These are phyloP conservation scores for Grosmannia penicillata DNA, from an alignment of 2,329 filamentous ascomycete genomes.

Conservation along the genomic window DNA sequence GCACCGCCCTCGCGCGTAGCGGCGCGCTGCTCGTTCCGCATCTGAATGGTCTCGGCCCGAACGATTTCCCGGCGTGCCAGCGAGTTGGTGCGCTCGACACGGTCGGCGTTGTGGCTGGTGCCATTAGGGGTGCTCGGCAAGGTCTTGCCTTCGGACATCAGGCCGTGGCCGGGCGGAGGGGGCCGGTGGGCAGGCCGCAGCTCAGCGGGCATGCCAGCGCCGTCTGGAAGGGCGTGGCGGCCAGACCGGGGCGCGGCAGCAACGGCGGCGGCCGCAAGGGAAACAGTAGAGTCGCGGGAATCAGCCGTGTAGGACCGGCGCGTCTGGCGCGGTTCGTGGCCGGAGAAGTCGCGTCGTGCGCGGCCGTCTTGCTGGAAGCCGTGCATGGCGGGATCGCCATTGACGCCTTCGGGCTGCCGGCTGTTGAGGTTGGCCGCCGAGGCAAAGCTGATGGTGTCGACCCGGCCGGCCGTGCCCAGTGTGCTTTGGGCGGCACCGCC, in stretches of 20 bases:
- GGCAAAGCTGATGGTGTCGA: constrained; percentile 10
- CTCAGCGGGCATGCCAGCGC: constrained; percentile 16
- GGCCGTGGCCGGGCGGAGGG: neutral
- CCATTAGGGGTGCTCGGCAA: neutral
- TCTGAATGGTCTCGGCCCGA: constrained; percentile 34
- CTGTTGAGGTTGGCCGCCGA: constrained; percentile 7
- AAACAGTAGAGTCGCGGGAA: constrained; percentile 14
- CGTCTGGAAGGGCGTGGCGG: constrained; percentile 19
- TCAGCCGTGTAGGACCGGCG: constrained; percentile 19
- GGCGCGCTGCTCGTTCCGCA: constrained; percentile 33
- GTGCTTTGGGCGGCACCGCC: constrained; percentile 11
- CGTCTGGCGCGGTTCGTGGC: constrained; percentile 27
- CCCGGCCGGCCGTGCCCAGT: constrained; percentile 9
- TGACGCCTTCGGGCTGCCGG: constrained; percentile 8
- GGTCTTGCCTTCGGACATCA: neutral
- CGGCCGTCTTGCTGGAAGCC: neutral
- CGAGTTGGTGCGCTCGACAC: constrained; percentile 31
- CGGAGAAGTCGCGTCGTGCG: constrained; percentile 12
- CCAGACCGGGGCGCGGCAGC: constrained; percentile 4
- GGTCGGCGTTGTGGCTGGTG: constrained; percentile 11
- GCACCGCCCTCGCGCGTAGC: constrained; percentile 20
- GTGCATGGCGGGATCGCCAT: neutral
- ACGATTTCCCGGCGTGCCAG: constrained; percentile 37
- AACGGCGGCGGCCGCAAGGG: constrained; percentile 2
- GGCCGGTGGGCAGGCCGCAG: constrained; percentile 20